These are phyloP conservation scores for Xylariales sp. DNA, from an alignment of 2,329 filamentous ascomycete genomes.

Conservation along the genomic window DNA sequence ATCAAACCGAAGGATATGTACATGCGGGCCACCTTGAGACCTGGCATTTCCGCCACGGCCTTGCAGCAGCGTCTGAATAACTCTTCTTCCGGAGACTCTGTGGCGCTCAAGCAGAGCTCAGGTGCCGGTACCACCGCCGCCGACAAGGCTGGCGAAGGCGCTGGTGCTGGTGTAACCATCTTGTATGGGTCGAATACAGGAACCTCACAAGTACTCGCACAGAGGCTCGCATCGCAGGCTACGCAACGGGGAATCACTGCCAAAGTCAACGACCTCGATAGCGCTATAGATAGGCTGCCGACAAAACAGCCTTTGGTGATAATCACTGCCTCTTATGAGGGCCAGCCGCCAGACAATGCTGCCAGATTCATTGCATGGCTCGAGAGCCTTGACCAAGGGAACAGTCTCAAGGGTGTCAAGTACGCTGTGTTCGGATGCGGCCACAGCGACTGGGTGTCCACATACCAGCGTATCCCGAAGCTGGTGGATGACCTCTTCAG, in stretches of 20 bases:
- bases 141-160: too few relatives aligned
- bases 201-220: conserved; percentile 52
- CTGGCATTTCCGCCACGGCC: too few relatives aligned
- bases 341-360: conserved; percentile 69
- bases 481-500: not conserved
- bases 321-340: conserved; percentile 68
- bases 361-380: conserved; percentile 65
- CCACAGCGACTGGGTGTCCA: conserved; percentile 31
- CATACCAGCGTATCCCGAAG: not conserved
- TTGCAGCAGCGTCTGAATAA: too few relatives aligned
- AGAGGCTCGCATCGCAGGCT: conserved; percentile 43
- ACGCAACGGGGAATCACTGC: conserved; percentile 39
- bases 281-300: conserved; percentile 30
- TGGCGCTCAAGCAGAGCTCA: not conserved
- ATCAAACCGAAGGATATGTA: too few relatives aligned
- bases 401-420: conserved; percentile 50
- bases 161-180: conserved; percentile 41
- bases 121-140: not conserved
- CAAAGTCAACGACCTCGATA: conserved; percentile 41
- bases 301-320: conserved; percentile 64
- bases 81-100: too few relatives aligned
- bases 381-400: conserved; percentile 37
- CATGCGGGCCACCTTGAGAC: too few relatives aligned
- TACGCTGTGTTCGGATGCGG: conserved; percentile 71
- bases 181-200: conserved; percentile 55